A percentile compares a stretch with the other conserved stretches of the same genome.
These are phyloP conservation scores for Solanum etuberosum DNA, from an alignment of 257 asterid species.

Conservation along the genomic window DNA sequence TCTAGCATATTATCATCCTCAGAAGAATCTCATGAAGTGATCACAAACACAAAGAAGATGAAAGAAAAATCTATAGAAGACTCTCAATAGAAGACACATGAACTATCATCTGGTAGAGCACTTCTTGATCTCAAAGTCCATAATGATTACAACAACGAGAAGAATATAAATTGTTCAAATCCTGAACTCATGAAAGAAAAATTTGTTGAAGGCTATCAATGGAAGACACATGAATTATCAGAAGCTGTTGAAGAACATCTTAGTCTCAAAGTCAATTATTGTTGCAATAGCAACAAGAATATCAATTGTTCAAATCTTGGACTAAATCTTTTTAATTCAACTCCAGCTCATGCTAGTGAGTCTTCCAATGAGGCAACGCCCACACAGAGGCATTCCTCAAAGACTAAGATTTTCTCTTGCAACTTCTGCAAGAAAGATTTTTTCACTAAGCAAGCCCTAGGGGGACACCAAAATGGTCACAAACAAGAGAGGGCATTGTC, in stretches of 20 bases:
- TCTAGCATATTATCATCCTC: conserved; percentile 28
- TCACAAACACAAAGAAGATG: neutral
- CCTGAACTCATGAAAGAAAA: neutral
- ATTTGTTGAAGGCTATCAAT: neutral
- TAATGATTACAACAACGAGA: neutral
- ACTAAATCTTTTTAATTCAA: conserved; percentile 18
- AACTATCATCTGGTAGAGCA: neutral
- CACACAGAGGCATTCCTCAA: neutral
- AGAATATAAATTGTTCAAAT: neutral
- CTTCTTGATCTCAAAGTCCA: conserved; percentile 31
- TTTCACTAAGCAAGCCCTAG: conserved; percentile 32
- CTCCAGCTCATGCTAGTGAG: neutral
- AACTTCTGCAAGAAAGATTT: conserved; percentile 11
- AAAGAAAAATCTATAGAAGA: neutral
- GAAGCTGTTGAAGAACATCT: neutral
- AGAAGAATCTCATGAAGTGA: conserved; percentile 6
- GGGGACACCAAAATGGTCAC: neutral
- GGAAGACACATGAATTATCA: neutral
- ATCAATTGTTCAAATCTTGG: conserved; percentile 11
- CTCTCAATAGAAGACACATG: neutral
- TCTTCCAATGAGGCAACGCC: conserved; percentile 8
- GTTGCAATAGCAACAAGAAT: neutral
- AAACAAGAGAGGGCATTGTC: neutral
- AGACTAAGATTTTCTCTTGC: conserved; percentile 35
- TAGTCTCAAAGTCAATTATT: neutral